A percentile compares a stretch with the other conserved stretches of the same genome.
Evolutionary conservation across 495 filamentous ascomycete species (phyloP).

Genomic region (Wilcoxina mikolae): DNA sequence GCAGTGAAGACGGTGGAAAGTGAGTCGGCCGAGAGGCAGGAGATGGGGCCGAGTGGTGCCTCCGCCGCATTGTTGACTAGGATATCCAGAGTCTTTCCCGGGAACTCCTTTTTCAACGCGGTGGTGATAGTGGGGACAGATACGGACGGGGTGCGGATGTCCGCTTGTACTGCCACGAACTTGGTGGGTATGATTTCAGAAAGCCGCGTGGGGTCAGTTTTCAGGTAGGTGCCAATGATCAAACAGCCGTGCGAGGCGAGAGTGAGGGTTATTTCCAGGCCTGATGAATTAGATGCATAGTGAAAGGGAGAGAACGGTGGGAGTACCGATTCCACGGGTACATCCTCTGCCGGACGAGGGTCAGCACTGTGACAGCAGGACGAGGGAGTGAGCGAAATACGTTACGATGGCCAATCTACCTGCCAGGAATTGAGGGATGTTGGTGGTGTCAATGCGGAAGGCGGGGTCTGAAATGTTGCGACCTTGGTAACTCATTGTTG

Average conservation of each 20-base stretch:
- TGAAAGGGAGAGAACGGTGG: no score
- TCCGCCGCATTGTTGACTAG: constrained; percentile 80
- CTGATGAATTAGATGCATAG: no score
- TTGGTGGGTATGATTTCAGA: constrained; percentile 33
- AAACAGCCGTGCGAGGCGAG: constrained; percentile 58
- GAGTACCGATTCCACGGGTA: no score
- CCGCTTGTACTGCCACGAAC: constrained; percentile 28
- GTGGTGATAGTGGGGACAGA: constrained; percentile 32
- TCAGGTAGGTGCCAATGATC: constrained; percentile 54
- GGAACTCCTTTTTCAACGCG: constrained; percentile 29
- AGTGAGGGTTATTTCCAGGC: constrained; percentile 63
- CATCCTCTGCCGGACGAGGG: no score
- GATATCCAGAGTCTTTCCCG: constrained; percentile 52
- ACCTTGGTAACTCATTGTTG: no score
- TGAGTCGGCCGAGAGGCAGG: constrained; percentile 41
- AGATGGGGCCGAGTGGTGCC: constrained; percentile 43
- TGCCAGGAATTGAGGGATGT: no score
- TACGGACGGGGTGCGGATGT: constrained; percentile 27
- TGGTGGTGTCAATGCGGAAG: no score
- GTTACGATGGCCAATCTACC: no score
- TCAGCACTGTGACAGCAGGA: no score
- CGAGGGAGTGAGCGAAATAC: no score
- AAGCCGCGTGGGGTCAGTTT: constrained; percentile 37
- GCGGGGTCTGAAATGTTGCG: no score
- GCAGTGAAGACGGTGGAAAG: constrained; percentile 58